Evolutionary conservation across 2,329 filamentous ascomycete genomes (phyloP), one percentile per base, ranked within the genome.

Genomic region (Conoideocrella luteorostrata): DNA sequence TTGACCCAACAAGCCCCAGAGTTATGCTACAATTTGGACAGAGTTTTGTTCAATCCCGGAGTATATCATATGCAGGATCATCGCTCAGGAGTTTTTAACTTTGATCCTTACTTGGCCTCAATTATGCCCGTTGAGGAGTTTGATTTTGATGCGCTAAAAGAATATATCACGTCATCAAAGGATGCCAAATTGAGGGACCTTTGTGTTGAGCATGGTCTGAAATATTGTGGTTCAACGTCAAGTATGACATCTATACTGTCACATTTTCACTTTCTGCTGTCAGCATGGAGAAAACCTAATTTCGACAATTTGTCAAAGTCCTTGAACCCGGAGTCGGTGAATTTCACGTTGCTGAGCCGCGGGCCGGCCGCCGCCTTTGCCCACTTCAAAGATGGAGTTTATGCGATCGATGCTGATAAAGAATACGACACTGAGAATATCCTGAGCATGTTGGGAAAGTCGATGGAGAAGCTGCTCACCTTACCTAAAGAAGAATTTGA

Each of bases 391-490:
- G 78, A 95, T 57, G 91, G 90, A 1, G 77, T 82, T 1, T 98
- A 98, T 60, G 90, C 91, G 5, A 93, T 98, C 47, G 93, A 98
- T 61, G 88, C 90, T 1, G 93, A 98, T 65, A 98, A 97, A 66
- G 78, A 95, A 59, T 93, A 80, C 53, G 90, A 96, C 55, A 76
- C 70, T 7, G 84, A 86, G 24, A 97, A 88, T 52, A 79, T 98
- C 24, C 74, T 98, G 39, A 93, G 86, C 65, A 88, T 91, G 74
- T 76, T 98, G 13, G 93, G 93, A 12, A 93, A 94, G 58, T 95
- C 90, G 0, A 89, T 98, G 82, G 93, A 98, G 64, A 96, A 97
- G 65, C 75, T 97, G 23, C 74, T 98, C 22, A 97, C 93, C 0
- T 65, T 93, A 15, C 77, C 86, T 2, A 90, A 81, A 43, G 78